Evolutionary conservation across 2,329 filamentous ascomycete species (phyloP).

Genomic region (Monilinia fructigena): DNA sequence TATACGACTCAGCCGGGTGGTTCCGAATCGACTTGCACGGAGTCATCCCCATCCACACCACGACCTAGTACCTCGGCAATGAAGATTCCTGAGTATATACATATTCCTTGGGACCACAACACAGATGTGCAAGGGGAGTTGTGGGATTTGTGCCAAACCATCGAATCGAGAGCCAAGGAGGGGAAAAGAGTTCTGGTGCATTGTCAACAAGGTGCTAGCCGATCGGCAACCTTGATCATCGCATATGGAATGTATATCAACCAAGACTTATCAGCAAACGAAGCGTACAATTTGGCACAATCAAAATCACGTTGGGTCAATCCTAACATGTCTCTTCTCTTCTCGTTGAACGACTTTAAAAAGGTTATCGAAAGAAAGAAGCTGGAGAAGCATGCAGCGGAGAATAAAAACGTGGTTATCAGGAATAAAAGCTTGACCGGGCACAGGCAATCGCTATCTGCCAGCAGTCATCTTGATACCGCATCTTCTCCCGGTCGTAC

Average conservation of each 20-base stretch:
- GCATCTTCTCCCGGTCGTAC: conserved; percentile 49
- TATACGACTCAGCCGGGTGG: conserved; percentile 53
- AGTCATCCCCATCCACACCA: conserved; percentile 53
- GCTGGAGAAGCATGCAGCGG: conserved; percentile 40
- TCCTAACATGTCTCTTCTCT: conserved; percentile 89
- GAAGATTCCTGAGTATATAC: conserved; percentile 74
- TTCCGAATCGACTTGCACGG: conserved; percentile 31
- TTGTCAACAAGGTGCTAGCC: conserved; percentile 82
- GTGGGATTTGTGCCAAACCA: conserved; percentile 70
- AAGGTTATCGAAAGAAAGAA: conserved; percentile 58
- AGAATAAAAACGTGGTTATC: conserved; percentile 24
- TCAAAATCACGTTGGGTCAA: conserved; percentile 83
- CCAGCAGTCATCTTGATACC: conserved; percentile 49
- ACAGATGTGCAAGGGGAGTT: conserved; percentile 80
- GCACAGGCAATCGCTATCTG: conserved; percentile 60
- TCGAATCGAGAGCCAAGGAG: conserved; percentile 68
- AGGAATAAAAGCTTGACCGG: conserved; percentile 56
- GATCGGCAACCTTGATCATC: conserved; percentile 82
- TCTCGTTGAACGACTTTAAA: conserved; percentile 81
- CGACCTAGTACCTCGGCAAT: conserved; percentile 47
- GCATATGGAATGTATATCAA: conserved; percentile 81
- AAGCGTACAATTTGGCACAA: conserved; percentile 79
- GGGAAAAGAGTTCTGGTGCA: conserved; percentile 80
- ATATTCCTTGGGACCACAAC: conserved; percentile 86
- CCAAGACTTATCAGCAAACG: conserved; percentile 73